Conservation (phyloP, 75 land plant species). For the Gnetum montanum region DNA sequence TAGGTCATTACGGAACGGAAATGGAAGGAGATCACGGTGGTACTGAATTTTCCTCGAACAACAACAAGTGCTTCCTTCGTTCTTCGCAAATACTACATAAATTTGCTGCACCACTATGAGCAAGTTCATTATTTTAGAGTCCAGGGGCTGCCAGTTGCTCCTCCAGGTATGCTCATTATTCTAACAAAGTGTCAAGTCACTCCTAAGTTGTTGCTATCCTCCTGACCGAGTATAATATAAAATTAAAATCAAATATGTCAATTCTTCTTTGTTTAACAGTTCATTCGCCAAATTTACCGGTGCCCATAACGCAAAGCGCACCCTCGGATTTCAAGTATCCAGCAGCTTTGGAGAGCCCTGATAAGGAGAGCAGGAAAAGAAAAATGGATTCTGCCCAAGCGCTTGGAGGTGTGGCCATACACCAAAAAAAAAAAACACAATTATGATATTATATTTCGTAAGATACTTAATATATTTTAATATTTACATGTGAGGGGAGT, state of each 20-base stretch:
- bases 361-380: background rate
- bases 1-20: conserved; percentile 76
- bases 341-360: background rate
- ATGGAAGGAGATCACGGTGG: conserved; percentile 81
- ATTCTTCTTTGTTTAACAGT: too few relatives aligned
- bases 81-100: conserved; percentile 68
- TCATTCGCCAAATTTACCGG: background rate
- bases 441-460: background rate
- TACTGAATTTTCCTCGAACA: conserved; percentile 64
- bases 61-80: conserved; percentile 93
- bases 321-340: background rate
- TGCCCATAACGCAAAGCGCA: conserved; percentile 1
- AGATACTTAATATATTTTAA: background rate
- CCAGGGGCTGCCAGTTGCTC: conserved; percentile 41
- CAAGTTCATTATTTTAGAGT: conserved; percentile 62
- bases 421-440: background rate
- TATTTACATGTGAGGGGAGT: background rate
- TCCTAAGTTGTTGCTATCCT: too few relatives aligned
- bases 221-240: too few relatives aligned
- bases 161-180: conserved; percentile 30
- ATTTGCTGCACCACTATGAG: conserved; percentile 69
- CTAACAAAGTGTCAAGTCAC: background rate
- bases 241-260: too few relatives aligned
- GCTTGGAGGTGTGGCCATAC: conserved; percentile 1
- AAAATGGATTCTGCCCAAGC: conserved; percentile 7